Conservation (phyloP, 352 stramenopile genomes). For the Phytopythium boreale region DNA sequence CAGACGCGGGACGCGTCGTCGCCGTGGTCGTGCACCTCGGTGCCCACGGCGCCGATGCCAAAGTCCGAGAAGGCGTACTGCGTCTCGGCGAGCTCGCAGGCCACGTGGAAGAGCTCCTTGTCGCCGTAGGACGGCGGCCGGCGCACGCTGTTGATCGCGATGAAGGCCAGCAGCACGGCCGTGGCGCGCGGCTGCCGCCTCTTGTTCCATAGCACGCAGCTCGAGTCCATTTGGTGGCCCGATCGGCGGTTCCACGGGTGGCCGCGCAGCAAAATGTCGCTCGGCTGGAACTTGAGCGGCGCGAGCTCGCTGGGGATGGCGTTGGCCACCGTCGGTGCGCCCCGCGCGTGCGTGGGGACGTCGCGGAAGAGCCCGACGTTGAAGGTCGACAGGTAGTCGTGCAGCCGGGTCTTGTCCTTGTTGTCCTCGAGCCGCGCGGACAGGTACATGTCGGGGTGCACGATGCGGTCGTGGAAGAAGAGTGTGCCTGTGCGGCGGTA, state of each 20-base stretch:
- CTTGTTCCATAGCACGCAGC: slow-evolving; percentile 75
- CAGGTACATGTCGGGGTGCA: slow-evolving; percentile 38
- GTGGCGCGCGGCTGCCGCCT: slow-evolving; percentile 59
- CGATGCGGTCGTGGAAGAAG: slow-evolving; percentile 55
- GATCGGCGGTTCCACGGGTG: slow-evolving; percentile 64
- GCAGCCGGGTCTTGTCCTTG: slow-evolving; percentile 27
- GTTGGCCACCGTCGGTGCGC: slow-evolving; percentile 20
- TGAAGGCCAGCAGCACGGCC: slow-evolving; percentile 56
- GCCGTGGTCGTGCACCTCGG: slow-evolving; percentile 29
- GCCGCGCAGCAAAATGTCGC: slow-evolving; percentile 46
- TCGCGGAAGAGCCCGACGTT: slow-evolving; percentile 37
- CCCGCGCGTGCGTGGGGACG: slow-evolving; percentile 31
- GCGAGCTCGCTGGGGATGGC: slow-evolving; percentile 13
- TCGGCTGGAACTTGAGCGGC: slow-evolving; percentile 38
- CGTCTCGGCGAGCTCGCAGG: slow-evolving; percentile 66
- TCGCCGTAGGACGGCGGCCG: slow-evolving; percentile 58
- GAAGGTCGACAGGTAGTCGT: slow-evolving; percentile 56
- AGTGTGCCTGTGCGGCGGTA: slow-evolving; percentile 48
- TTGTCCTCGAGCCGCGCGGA: slow-evolving; percentile 25
- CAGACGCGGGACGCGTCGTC: slow-evolving; percentile 41
- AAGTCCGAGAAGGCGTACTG: too few relatives aligned
- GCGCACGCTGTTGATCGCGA: slow-evolving; percentile 32
- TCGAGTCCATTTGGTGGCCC: slow-evolving; percentile 75
- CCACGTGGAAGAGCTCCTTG: slow-evolving; percentile 80
- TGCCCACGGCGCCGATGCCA: slow-evolving; percentile 48